These are phyloP conservation scores for Phylloporus gajari DNA, from an alignment of 1,284 basidiomycete species.

Conservation along the genomic window DNA sequence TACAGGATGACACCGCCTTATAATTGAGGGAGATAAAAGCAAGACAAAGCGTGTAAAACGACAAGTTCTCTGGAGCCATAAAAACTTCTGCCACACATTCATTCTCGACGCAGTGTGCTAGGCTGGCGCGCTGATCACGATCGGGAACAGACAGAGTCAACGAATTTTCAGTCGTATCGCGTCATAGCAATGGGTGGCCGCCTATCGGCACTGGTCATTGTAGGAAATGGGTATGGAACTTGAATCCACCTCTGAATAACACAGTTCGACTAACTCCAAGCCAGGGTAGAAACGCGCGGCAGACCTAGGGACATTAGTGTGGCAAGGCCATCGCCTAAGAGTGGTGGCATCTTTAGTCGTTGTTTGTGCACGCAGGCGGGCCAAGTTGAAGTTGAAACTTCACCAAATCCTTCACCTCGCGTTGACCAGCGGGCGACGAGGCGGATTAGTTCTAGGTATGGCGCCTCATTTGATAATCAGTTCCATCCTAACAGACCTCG, in stretches of 20 bases:
- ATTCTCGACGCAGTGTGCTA: neutral
- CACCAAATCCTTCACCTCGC: no score
- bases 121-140: neutral
- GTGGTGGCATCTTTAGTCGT: neutral
- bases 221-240: neutral
- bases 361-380: neutral
- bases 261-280: neutral
- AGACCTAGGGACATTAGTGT: no score
- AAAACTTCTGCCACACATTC: neutral
- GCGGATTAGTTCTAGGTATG: constrained; percentile 2
- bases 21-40: neutral
- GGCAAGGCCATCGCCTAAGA: no score
- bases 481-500: neutral
- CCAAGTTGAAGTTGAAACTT: neutral
- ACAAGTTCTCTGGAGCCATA: neutral
- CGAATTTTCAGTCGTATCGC: neutral
- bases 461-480: neutral
- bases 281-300: neutral
- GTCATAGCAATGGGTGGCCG: neutral
- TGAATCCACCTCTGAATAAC: neutral
- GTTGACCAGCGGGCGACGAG: neutral
- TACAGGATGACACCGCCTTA: neutral
- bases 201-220: neutral
- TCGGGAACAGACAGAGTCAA: neutral
- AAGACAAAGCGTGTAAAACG: neutral